Evolutionary conservation across 805 yeast genomes (phyloP).

Genomic region (Yarrowia osloensis): DNA sequence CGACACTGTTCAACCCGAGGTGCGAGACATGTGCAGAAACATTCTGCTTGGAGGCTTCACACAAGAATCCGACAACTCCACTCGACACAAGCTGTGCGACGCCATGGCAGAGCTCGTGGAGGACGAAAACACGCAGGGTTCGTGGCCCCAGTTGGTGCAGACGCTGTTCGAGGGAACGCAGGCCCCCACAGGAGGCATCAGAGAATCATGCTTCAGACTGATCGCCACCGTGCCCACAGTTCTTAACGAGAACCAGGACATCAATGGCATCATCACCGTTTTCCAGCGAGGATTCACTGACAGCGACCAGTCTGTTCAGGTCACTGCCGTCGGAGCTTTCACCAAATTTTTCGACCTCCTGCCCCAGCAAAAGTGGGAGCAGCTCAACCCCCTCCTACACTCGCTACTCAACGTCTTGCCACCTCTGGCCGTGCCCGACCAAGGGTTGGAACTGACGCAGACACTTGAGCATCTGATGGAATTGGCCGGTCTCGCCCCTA

Average conservation of each 20-base stretch:
- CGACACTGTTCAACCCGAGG: conserved; percentile 63
- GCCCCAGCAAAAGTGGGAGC: conserved; percentile 77
- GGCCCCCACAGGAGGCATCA: conserved; percentile 61
- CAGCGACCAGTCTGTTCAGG: conserved; percentile 75
- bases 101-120: conserved; percentile 87
- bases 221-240: conserved; percentile 81
- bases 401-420: conserved; percentile 83
- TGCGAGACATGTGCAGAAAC: conserved; percentile 61
- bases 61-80: conserved; percentile 65
- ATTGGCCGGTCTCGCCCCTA: conserved; percentile 89
- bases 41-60: conserved; percentile 73
- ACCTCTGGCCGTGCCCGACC: conserved; percentile 73
- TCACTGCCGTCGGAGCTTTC: conserved; percentile 90
- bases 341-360: conserved; percentile 82
- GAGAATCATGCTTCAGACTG: conserved; percentile 91
- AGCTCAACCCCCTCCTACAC: conserved; percentile 77
- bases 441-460: conserved; percentile 77
- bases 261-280: conserved; percentile 58
- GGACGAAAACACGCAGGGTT: conserved; percentile 32
- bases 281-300: conserved; percentile 84
- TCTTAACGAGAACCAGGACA: conserved; percentile 59
- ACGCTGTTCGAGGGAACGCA: conserved; percentile 67
- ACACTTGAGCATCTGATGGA: conserved; percentile 90
- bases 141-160: conserved; percentile 83
- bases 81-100: conserved; percentile 90